A percentile compares a stretch with the other conserved stretches of the same genome.
Conservation (phyloP, 306 rosid genomes). For the Cicer cuneatum region DNA sequence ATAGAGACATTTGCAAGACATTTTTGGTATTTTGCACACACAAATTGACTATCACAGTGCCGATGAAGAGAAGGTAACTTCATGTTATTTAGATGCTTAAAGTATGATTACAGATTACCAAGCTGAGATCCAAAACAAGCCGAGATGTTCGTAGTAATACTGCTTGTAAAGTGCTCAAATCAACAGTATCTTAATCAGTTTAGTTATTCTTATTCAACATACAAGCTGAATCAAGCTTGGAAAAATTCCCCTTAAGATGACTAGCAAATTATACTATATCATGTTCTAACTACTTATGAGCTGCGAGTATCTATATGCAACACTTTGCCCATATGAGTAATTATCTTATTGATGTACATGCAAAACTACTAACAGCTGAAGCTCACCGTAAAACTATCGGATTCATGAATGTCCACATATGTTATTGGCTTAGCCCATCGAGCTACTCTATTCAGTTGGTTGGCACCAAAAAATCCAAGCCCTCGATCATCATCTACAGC, state of each 20-base stretch:
- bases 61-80: constrained; percentile 10
- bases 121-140: constrained; percentile 1
- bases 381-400: constrained; percentile 76
- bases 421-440: constrained; percentile 96
- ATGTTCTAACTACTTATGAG: constrained; percentile 14
- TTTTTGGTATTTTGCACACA: not conserved
- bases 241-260: constrained; percentile 12
- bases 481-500: constrained; percentile 79
- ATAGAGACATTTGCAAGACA: too few species aligned
- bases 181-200: not conserved
- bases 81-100: not conserved
- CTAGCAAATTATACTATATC: not conserved
- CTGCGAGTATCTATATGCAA: constrained; percentile 1
- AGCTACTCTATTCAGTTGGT: constrained; percentile 61
- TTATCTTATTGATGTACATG: constrained; percentile 3
- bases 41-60: constrained; percentile 25
- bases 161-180: constrained; percentile 20
- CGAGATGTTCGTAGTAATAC: constrained; percentile 6
- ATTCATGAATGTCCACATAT: constrained; percentile 70
- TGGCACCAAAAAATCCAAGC: constrained; percentile 70
- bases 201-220: constrained; percentile 19
- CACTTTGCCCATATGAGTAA: not conserved
- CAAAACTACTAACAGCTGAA: constrained; percentile 19
- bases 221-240: constrained; percentile 26
- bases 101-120: constrained; percentile 1